Evolutionary conservation across 306 rosid genomes (phyloP).

Genomic region (Abrus pulchellus): DNA sequence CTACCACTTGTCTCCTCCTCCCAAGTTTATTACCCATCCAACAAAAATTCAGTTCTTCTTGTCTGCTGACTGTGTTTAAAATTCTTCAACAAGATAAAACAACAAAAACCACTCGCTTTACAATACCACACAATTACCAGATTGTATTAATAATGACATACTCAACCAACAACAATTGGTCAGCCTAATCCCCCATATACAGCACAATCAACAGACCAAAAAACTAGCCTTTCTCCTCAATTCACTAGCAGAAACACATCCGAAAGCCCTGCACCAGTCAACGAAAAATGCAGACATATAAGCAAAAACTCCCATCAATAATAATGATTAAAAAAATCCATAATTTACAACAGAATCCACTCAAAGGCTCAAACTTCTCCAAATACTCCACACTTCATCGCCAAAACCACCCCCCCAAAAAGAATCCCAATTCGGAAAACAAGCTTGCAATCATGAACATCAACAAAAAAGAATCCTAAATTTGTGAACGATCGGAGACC

Average conservation of each 20-base stretch:
- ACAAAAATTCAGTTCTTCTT: constrained; percentile 43
- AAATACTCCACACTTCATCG: constrained; percentile 29
- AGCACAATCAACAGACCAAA: constrained; percentile 39
- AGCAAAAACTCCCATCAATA: constrained; percentile 32
- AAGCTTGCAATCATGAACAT: neutral
- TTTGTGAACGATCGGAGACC: neutral
- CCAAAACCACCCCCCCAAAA: constrained; percentile 27
- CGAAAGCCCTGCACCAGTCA: constrained; percentile 45
- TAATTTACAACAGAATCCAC: constrained; percentile 27
- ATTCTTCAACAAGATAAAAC: constrained; percentile 53
- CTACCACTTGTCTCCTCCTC: constrained; percentile 91
- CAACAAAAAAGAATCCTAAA: neutral
- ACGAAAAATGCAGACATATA: constrained; percentile 40
- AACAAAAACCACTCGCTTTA: constrained; percentile 34
- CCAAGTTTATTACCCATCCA: constrained; percentile 98
- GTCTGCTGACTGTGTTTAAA: constrained; percentile 41
- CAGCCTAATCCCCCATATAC: constrained; percentile 30
- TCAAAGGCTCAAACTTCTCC: constrained; percentile 22
- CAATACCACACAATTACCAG: constrained; percentile 17
- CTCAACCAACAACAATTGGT: constrained; percentile 15
- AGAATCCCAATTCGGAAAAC: constrained; percentile 22
- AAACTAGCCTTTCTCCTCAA: constrained; percentile 11
- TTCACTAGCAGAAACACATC: constrained; percentile 30
- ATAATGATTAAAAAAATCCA: constrained; percentile 12
- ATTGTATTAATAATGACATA: constrained; percentile 28